Evolutionary conservation across 2,329 filamentous ascomycete species (phyloP), one percentile per base, ranked within the genome.

Genomic region (Grosmannia serpens): DNA sequence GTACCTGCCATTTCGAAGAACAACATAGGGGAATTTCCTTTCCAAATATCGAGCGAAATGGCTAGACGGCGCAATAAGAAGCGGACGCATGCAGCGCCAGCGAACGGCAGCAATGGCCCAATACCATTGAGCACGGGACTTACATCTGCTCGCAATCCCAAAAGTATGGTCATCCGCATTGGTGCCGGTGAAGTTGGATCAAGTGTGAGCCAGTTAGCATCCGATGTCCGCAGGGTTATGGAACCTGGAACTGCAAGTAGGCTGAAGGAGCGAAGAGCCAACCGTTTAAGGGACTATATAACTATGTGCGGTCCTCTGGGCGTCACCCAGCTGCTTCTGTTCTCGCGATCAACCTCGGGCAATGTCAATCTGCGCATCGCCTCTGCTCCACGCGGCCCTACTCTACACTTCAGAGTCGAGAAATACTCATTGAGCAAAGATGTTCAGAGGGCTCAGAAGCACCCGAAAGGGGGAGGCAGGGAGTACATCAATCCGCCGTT

Each of bases 141-240:
- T 71, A 80, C 83, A 60, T 81, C 84, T 27, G 78, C 81, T 57
- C 83, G 85, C 63, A 80, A 85, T 56, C 94, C 94, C 38, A 96
- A 96, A 79, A 95, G 88, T 70, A 96, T 99, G 92, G 92, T 99
- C 60, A 96, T 99, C 72, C 89, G 94, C 65, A 91, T 96, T 67
- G 94, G 94, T 66, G 92, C 91, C 66, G 88, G 91, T 67, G 89
- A 96, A 70, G 90, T 99, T 56, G 94, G 94, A 59, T 84, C 89
- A 60, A 95, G 88, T 70, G 82, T 99, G 66, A 92, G 87, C 70
- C 91, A 97, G 74, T 78, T 99, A 65, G 91, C 92, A 26, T 85
- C 88, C 65, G 94, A 99, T 75, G 88, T 97, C 60, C 85, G 94
- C 66, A 80, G 81, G 58, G 92, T 97, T 75, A 95, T 99, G 91